Percentiles rank a stretch among this genome's conserved stretches.
Evolutionary conservation across 306 rosid genomes (phyloP).

Genomic region (Prosopis cineraria): DNA sequence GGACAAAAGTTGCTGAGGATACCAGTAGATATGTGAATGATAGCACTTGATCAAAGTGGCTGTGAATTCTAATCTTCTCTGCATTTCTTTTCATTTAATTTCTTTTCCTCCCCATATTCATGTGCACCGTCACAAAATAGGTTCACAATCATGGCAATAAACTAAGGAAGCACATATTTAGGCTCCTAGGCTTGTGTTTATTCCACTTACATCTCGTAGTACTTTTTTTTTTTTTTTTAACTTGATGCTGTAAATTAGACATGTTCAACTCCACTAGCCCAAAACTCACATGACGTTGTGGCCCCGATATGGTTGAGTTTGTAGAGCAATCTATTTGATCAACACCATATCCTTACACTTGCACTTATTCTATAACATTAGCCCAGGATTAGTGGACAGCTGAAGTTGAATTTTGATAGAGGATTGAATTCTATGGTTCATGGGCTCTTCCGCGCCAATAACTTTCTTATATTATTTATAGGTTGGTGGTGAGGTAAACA

Average conservation of each 20-base stretch:
- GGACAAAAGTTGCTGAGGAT: conserved; percentile 89
- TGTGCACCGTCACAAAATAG: conserved; percentile 32
- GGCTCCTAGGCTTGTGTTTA: conserved; percentile 35
- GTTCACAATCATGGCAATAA: conserved; percentile 42
- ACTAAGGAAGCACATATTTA: conserved; percentile 24
- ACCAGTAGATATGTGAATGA: conserved; percentile 60
- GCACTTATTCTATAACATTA: neutral
- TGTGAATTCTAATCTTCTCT: conserved; percentile 48
- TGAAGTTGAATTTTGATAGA: neutral
- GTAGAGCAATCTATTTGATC: neutral
- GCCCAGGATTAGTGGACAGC: neutral
- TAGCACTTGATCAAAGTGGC: conserved; percentile 49
- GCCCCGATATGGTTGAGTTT: neutral
- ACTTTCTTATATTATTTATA: too few relatives aligned
- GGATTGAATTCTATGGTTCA: neutral
- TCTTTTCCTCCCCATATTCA: conserved; percentile 25
- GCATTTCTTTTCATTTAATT: neutral
- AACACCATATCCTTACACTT: neutral
- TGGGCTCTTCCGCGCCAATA: neutral
- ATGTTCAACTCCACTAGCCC: conserved; percentile 10
- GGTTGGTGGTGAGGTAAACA: too few relatives aligned
- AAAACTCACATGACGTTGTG: neutral
- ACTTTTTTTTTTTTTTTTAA: neutral
- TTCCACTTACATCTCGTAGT: conserved; percentile 30
- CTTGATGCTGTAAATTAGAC: conserved; percentile 46